Conservation (phyloP, 306 rosid genomes). For the Vigna hirtella region DNA sequence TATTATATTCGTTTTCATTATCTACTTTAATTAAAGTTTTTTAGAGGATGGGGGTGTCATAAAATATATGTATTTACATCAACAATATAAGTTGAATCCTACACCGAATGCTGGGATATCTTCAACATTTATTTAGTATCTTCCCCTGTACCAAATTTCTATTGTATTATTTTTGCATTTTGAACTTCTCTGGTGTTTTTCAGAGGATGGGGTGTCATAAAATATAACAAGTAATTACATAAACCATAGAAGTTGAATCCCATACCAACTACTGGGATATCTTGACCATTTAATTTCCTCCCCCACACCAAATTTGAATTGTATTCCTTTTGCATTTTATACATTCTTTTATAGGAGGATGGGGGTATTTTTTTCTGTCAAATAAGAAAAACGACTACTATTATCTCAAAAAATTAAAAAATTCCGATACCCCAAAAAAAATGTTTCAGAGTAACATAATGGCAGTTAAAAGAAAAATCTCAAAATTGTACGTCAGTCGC, state of each 20-base stretch:
- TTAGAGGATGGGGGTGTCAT: constrained; percentile 15
- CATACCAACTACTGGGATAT: constrained; percentile 26
- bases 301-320: constrained; percentile 6
- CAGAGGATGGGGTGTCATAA: constrained; percentile 22
- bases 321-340: not conserved
- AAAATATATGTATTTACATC: constrained; percentile 8
- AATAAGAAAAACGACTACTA: not conserved
- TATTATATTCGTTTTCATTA: not conserved
- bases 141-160: constrained; percentile 12
- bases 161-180: not conserved
- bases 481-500: constrained; percentile 5
- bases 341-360: not conserved
- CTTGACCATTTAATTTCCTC: constrained; percentile 32
- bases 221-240: constrained; percentile 15
- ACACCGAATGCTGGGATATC: constrained; percentile 27
- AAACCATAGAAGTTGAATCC: constrained; percentile 9
- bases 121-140: constrained; percentile 29
- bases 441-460: too few relatives aligned
- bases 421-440: not conserved
- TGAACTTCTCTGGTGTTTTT: not conserved
- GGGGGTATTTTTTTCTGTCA: constrained; percentile 3
- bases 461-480: not conserved
- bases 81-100: constrained; percentile 18
- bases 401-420: constrained; percentile 12
- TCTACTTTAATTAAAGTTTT: not conserved